Conservation (phyloP, 768 basidiomycete genomes). For the Russula sp. region DNA sequence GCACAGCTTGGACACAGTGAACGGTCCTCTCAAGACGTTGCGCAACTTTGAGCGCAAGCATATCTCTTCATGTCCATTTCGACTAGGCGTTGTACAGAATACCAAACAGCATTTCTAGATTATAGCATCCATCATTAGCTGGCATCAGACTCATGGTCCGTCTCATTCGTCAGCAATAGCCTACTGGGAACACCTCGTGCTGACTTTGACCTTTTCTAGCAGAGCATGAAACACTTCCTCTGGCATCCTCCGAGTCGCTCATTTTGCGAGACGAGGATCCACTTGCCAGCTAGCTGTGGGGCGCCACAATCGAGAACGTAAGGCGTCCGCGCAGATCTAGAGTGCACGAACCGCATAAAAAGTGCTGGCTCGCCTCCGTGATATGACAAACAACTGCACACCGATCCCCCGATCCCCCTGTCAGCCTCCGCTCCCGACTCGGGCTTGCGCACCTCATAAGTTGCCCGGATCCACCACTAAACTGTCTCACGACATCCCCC, state of each 20-base stretch:
- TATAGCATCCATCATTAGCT: background rate
- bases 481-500: background rate
- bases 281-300: background rate
- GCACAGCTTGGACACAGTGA: background rate
- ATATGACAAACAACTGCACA: conserved; percentile 9
- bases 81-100: background rate
- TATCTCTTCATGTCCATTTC: background rate
- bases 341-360: background rate
- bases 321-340: too few species aligned
- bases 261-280: background rate
- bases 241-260: too few species aligned
- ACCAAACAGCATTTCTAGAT: background rate
- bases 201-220: background rate
- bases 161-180: conserved; percentile 12
- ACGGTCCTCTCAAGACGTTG: background rate
- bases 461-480: too few species aligned
- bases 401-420: conserved; percentile 2
- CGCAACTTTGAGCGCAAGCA: background rate
- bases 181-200: background rate
- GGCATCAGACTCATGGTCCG: background rate
- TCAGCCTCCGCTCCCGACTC: conserved; percentile 11
- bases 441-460: background rate
- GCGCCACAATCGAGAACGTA: background rate
- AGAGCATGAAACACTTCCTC: background rate
- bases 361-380: background rate